Conservation (phyloP, 345 rosid genomes). For the Rhodamnia rubescens region DNA sequence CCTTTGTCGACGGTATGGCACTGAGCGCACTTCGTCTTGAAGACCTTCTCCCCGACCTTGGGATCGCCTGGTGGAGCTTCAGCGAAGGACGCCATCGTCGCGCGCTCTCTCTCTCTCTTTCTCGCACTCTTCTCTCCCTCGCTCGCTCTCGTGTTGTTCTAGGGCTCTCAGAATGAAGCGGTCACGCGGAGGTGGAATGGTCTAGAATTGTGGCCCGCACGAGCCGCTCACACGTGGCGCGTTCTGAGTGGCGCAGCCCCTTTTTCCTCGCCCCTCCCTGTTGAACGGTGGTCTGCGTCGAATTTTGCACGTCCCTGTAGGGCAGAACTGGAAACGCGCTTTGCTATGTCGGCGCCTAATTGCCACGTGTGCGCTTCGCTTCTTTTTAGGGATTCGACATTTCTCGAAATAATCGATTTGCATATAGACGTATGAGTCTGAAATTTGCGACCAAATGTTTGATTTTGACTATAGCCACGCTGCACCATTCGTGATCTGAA, state of each 20-base stretch:
- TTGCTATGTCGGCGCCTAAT: neutral
- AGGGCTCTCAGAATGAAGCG: neutral
- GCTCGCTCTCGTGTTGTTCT: neutral
- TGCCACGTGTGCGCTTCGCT: neutral
- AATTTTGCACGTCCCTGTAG: neutral
- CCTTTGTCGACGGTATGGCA: slow-evolving; percentile 95
- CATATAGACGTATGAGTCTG: too few species aligned
- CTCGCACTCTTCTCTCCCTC: neutral
- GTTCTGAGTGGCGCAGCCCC: neutral
- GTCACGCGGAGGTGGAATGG: neutral
- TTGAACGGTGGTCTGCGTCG: neutral
- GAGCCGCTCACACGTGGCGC: neutral
- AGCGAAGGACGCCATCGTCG: slow-evolving; percentile 65
- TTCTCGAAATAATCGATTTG: too few species aligned
- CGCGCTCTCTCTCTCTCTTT: neutral
- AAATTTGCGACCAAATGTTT: neutral
- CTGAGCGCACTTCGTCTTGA: slow-evolving; percentile 77
- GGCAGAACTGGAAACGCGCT: neutral
- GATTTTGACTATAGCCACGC: neutral
- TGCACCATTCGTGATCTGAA: fast-evolving
- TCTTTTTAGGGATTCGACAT: neutral
- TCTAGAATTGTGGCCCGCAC: neutral
- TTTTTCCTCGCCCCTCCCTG: neutral
- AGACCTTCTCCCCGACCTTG: slow-evolving; percentile 74
- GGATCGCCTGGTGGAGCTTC: slow-evolving; percentile 79